Evolutionary conservation across 1,139 yeast genomes (phyloP).

Genomic region (Pneumocystis murina): DNA sequence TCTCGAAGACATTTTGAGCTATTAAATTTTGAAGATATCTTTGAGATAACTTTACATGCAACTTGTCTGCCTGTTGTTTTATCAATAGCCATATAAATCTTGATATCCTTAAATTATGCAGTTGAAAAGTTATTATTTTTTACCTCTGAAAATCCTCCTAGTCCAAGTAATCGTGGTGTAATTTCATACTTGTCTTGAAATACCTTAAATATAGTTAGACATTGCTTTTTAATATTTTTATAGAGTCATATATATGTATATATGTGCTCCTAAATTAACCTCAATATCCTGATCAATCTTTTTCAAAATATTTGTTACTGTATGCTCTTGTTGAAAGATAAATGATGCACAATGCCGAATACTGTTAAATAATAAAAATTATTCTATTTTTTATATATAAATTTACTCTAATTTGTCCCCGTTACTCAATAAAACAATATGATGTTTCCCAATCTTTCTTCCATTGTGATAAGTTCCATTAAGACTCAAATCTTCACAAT

Average conservation of each 20-base stretch:
- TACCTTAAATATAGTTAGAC: background rate
- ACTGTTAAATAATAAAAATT: background rate
- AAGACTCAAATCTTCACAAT: slow-evolving; percentile 38
- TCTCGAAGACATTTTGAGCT: slow-evolving; percentile 16
- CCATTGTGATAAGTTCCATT: slow-evolving; percentile 42
- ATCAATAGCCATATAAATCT: slow-evolving; percentile 15
- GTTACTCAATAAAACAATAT: slow-evolving; percentile 30
- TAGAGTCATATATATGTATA: slow-evolving; percentile 9
- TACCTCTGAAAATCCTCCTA: slow-evolving; percentile 43
- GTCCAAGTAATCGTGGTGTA: slow-evolving; percentile 34
- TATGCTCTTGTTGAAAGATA: slow-evolving; percentile 15
- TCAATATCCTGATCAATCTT: background rate
- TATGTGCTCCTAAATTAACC: background rate
- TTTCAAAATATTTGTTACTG: background rate
- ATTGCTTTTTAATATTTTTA: background rate
- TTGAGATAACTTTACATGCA: slow-evolving; percentile 20
- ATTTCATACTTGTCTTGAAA: slow-evolving; percentile 29
- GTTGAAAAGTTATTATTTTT: slow-evolving; percentile 22
- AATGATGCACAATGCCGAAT: slow-evolving; percentile 23
- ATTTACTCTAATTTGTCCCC: slow-evolving; percentile 29
- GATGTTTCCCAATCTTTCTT: slow-evolving; percentile 22
- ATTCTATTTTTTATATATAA: background rate
- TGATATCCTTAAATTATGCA: background rate
- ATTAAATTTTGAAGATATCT: slow-evolving; percentile 7
- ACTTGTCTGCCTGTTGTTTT: slow-evolving; percentile 15